phyloP scores from a whole-genome alignment of 352 stramenopile species.

The Globisporangium splendens region DNA sequence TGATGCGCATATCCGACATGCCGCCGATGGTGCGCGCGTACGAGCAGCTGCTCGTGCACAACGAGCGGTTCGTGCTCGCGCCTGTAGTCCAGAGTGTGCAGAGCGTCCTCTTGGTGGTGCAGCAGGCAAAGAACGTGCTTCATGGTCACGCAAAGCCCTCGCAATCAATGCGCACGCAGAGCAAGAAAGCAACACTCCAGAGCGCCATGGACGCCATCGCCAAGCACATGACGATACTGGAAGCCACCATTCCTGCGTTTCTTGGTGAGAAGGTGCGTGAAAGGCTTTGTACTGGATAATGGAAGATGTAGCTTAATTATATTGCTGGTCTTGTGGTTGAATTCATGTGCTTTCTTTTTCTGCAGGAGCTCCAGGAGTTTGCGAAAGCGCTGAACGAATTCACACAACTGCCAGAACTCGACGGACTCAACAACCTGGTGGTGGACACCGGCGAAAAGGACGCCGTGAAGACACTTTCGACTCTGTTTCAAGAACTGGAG shows the following conservation, averaged over 20 bases:
- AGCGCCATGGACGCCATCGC: constrained; percentile 11
- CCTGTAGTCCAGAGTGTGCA: constrained; percentile 15
- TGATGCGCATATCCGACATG: neutral
- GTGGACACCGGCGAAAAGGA: constrained; percentile 13
- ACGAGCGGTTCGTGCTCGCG: constrained; percentile 30
- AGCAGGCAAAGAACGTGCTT: neutral
- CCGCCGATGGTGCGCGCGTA: constrained; percentile 25
- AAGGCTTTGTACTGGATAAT: no score
- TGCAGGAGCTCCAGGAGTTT: constrained; percentile 18
- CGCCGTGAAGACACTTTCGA: constrained; percentile 5
- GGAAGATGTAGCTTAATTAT: no score
- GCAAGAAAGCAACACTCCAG: constrained; percentile 4
- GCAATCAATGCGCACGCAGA: neutral
- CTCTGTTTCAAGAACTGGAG: constrained; percentile 9
- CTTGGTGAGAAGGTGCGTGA: constrained; percentile 19
- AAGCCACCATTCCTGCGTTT: constrained; percentile 14
- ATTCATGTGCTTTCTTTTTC: neutral
- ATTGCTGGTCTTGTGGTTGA: neutral
- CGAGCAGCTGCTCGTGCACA: constrained; percentile 41
- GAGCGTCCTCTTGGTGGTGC: neutral
- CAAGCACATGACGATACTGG: constrained; percentile 2
- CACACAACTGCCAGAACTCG: constrained; percentile 10
- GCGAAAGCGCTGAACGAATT: constrained; percentile 14
- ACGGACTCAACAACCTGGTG: constrained; percentile 16
- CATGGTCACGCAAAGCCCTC: neutral